Conservation (phyloP, 768 basidiomycete genomes). For the Xerocomus brunneocitrinus region DNA sequence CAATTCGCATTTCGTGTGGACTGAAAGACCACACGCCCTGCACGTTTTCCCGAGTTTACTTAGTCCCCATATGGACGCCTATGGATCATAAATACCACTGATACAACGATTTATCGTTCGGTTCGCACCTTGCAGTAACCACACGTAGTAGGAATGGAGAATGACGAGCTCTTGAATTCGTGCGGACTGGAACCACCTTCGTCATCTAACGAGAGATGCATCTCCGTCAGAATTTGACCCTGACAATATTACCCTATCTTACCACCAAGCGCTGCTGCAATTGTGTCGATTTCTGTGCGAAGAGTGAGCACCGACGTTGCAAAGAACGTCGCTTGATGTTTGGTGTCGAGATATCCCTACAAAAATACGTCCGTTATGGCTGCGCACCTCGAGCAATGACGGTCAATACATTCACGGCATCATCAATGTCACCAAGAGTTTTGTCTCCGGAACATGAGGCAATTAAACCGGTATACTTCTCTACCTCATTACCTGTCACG, state of each 20-base stretch:
- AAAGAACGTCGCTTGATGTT: conserved; percentile 55
- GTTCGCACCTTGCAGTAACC: conserved; percentile 70
- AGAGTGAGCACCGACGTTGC: conserved; percentile 54
- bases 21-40: conserved; percentile 68
- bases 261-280: conserved; percentile 63
- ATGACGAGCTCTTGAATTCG: conserved; percentile 78
- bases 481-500: conserved; percentile 48
- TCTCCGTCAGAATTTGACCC: conserved; percentile 6
- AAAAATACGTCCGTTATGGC: conserved; percentile 4
- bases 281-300: conserved; percentile 59
- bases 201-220: conserved; percentile 48
- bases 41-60: conserved; percentile 87
- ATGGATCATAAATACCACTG: conserved; percentile 4
- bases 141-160: conserved; percentile 81
- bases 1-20: conserved; percentile 81
- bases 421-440: conserved; percentile 51
- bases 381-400: not conserved
- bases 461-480: conserved; percentile 46
- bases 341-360: conserved; percentile 60
- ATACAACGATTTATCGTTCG: not conserved
- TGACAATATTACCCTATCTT: conserved; percentile 16
- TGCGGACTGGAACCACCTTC: conserved; percentile 69
- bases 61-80: conserved; percentile 85
- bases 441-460: conserved; percentile 43
- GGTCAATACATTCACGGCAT: conserved; percentile 19